Base-by-base conservation (phyloP, 371 early-diverging fungal species). In the Mitosporidium daphniae region DNA sequence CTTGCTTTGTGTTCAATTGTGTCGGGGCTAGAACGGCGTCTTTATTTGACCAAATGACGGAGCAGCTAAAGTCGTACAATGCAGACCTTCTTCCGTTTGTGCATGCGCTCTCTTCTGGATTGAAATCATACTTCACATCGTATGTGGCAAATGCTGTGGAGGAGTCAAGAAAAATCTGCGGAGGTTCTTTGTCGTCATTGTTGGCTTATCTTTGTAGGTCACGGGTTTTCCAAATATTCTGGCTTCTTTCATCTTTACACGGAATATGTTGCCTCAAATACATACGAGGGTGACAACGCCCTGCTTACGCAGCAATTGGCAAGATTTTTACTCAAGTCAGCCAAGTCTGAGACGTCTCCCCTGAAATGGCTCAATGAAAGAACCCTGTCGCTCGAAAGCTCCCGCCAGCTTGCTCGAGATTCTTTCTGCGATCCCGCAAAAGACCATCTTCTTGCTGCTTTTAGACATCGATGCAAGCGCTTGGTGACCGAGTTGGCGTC, bases 211-310 rank as follows among this genome's bases (percentile, higher is more conserved):
- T 39, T 53, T 58, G 30, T 35, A 48, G 38, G 61, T 59, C 43
- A 57, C 59, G 27, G 68, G 71, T 0, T 48, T 73, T 29, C 55
- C 58, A 22, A 54, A 58, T 31, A 61, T 61, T 36, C 61, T 55
- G 39, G 51, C 50, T 17, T 36, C 14, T 27, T 42, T 23, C 30
- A 34, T 3, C 31, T 32, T 6, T 33, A 39, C 22, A 36, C 36
- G 4, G n/a, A n/a, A n/a, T n/a, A n/a, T n/a, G n/a, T n/a, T n/a
- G n/a, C n/a, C n/a, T n/a, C n/a, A n/a, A n/a, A n/a, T 33, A 35
- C 13, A 17, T 63, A 63, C 63, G 68, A 67, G 39, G 68, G 68
- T 18, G 68, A 67, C 30, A 65, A 65, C 40, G 61, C 53, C 27
- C 47, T 67, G 8, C 31, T 67, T 30, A 53, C 60, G n/a, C 65